Percentiles rank a stretch among this genome's conserved stretches.
Conservation (phyloP, 139 green algal genomes). For the Spirogloea muscicola region DNA sequence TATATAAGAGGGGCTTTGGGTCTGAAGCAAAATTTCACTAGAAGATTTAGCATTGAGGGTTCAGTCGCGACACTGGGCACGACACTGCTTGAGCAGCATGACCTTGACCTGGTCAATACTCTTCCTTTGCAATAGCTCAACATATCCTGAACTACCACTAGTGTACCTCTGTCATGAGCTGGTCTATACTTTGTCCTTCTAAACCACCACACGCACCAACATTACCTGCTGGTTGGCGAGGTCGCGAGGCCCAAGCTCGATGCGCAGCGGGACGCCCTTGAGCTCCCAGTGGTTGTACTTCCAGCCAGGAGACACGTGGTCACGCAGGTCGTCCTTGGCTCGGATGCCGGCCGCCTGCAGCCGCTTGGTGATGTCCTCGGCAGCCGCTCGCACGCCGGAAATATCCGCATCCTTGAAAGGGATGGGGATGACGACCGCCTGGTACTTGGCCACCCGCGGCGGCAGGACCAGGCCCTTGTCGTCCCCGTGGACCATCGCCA, state of each 20-base stretch:
- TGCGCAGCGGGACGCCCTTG: constrained; percentile 85
- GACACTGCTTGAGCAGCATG: too few species aligned
- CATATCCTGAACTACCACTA: too few species aligned
- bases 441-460: constrained; percentile 77
- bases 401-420: constrained; percentile 50
- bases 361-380: constrained; percentile 43
- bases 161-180: too few species aligned
- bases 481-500: constrained; percentile 97
- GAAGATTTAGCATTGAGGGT: too few species aligned
- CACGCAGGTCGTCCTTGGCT: constrained; percentile 68
- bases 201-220: too few species aligned
- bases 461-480: constrained; percentile 96
- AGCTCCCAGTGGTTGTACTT: constrained; percentile 99
- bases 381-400: constrained; percentile 14
- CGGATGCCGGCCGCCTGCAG: constrained; percentile 67
- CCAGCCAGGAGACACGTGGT: constrained; percentile 96
- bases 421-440: constrained; percentile 59
- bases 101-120: too few species aligned
- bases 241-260: constrained; percentile 91
- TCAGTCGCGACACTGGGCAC: too few species aligned
- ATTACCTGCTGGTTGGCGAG: constrained; percentile 75
- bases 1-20: too few species aligned
- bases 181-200: too few species aligned
- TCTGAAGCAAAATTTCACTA: too few species aligned
- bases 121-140: too few species aligned